Base-by-base conservation (phyloP, 2,329 filamentous ascomycete species). In the Mycosphaerelloides madeirae region DNA sequence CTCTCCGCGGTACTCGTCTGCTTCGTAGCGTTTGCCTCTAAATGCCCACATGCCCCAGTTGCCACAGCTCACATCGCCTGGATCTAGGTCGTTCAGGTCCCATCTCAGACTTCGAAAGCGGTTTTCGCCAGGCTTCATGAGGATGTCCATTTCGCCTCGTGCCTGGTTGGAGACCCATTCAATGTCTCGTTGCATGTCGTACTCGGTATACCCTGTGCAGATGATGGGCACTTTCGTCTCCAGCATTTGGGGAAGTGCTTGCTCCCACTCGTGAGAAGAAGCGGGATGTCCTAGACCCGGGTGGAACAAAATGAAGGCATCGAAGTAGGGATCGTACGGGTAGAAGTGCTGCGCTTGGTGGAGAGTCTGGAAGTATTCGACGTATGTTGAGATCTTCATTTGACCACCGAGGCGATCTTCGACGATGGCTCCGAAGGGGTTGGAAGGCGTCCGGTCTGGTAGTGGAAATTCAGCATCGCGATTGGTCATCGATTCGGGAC, bases 41-140 rank as follows among this genome's bases (percentile, higher is more conserved):
- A 98, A 98, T 12, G 85, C 89, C 88, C 94, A 98, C 2, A 95
- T 75, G 9, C 93, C 93, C 88, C 89, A 98, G 68, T 98, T 98
- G 43, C 93, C 91, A 61, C 88, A 94, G 58, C 84, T 95, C 51
- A 97, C 75, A 67, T 97, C 93, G 63, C 94, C 87, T 6, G 91
- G 90, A 65, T 96, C 93, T 53, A 93, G 72, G 62, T 98, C 94
- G 62, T 98, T 96, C 61, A 98, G 68, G 69, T 98, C 94, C 94
- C 94, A 98, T 59, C 91, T 77, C 64, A 96, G 68, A 70, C 93
- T 98, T 60, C 91, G 79, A 73, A 98, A 98, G 13, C 76, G 77
- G 62, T 98, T 98, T 76, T 97, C 90, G 29, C 89, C 90, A 0
- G 94, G 93, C 67, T 95, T 80, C 59, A 98, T 75, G 47, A 98